phyloP scores from a whole-genome alignment of 331 rosid species.

The Stylosanthes scabra region DNA sequence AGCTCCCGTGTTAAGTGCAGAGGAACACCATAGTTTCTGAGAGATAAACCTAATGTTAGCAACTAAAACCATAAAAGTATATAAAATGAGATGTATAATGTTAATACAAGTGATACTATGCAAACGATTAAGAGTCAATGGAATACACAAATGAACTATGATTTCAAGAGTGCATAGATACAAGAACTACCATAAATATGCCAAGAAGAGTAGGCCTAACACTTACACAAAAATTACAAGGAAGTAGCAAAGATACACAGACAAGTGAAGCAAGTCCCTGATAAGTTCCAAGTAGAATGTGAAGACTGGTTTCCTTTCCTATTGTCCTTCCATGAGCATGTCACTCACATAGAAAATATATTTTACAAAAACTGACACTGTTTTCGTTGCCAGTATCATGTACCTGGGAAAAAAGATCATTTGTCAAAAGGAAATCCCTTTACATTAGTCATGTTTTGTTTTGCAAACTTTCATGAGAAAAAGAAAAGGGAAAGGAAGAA shows the following conservation, averaged over 20 bases:
- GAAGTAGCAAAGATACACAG: conserved; percentile 94
- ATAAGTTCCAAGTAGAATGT: conserved; percentile 95
- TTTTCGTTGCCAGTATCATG: conserved; percentile 97
- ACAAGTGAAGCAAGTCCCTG: conserved; percentile 95
- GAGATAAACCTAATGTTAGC: conserved; percentile 43
- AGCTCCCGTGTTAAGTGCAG: conserved; percentile 96
- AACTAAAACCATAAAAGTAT: conserved; percentile 28
- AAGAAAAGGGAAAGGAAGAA: conserved; percentile 30
- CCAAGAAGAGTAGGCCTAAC: conserved; percentile 22
- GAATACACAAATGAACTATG: conserved; percentile 16
- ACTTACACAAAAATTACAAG: conserved; percentile 95
- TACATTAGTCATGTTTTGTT: background rate
- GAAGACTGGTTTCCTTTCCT: conserved; percentile 96
- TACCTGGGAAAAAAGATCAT: conserved; percentile 63
- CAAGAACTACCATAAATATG: conserved; percentile 22
- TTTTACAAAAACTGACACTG: conserved; percentile 85
- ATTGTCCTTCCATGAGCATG: conserved; percentile 98
- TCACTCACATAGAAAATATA: conserved; percentile 89
- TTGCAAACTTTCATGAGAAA: conserved; percentile 1
- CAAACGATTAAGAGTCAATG: background rate
- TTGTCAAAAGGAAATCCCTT: conserved; percentile 20
- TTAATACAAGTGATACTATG: conserved; percentile 5
- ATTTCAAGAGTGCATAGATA: conserved; percentile 13
- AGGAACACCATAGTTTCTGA: conserved; percentile 93
- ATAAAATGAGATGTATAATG: conserved; percentile 13